phyloP scores from a whole-genome alignment of 1,284 basidiomycete species.

The Bjerkandera adusta region DNA sequence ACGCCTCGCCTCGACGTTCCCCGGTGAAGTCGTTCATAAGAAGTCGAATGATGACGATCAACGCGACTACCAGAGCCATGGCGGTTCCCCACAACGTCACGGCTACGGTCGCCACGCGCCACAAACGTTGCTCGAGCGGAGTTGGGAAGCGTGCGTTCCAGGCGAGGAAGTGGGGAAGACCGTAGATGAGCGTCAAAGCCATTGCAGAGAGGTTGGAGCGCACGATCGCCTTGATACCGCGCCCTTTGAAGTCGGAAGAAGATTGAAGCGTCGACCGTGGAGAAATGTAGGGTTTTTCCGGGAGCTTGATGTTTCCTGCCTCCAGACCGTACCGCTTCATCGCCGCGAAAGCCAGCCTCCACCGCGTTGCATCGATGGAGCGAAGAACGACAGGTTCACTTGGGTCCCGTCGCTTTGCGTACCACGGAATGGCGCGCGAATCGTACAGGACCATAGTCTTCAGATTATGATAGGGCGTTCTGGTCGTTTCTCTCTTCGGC shows the following conservation, averaged over 20 bases:
- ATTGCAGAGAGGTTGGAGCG: neutral
- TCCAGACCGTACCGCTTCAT: neutral
- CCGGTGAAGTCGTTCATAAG: neutral
- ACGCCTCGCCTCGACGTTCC: neutral
- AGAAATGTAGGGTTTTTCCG: neutral
- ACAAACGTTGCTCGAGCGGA: neutral
- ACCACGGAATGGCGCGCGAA: neutral
- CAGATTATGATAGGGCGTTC: neutral
- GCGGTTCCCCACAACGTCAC: neutral
- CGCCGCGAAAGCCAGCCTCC: neutral
- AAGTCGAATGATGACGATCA: neutral
- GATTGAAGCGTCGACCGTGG: neutral
- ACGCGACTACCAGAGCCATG: neutral
- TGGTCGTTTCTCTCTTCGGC: neutral
- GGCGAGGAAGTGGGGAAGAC: conserved; percentile 8
- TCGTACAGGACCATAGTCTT: too few species aligned
- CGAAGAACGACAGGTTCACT: neutral
- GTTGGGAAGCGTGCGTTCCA: conserved; percentile 6
- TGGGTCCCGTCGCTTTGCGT: neutral
- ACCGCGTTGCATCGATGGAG: neutral
- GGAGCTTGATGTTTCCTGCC: neutral
- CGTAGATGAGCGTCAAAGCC: conserved; percentile 5
- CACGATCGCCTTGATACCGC: neutral
- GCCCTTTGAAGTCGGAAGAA: neutral
- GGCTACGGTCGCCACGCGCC: conserved; percentile 5